phyloP scores from a whole-genome alignment of 78 protist genomes.

The Chrysochromulina tobinii region DNA sequence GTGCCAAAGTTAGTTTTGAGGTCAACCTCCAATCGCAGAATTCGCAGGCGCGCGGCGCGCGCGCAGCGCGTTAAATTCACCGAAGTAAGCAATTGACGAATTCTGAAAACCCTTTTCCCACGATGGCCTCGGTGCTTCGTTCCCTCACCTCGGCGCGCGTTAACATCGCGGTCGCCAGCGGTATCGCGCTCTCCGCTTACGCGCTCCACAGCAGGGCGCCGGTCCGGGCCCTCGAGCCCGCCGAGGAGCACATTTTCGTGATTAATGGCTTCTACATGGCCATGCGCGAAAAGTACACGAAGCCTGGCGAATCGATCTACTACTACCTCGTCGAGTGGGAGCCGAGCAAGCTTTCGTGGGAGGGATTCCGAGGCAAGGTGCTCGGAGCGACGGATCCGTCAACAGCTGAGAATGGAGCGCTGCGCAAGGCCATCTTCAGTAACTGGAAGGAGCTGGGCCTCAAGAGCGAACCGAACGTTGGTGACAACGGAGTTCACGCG shows the following conservation, averaged over 20 bases:
- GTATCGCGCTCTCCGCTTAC: too few species aligned
- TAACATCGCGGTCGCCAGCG: too few species aligned
- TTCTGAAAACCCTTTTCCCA: too few species aligned
- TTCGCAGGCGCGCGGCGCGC: too few species aligned
- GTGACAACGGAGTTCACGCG: slow-evolving; percentile 60
- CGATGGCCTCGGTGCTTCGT: too few species aligned
- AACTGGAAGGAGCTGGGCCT: slow-evolving; percentile 42
- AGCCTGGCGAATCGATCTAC: slow-evolving; percentile 1
- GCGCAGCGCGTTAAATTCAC: too few species aligned
- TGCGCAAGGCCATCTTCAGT: slow-evolving; percentile 7
- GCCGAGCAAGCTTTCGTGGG: slow-evolving; percentile 14
- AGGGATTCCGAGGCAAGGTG: slow-evolving; percentile 33
- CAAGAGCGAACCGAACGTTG: slow-evolving; percentile 27
- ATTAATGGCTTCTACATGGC: slow-evolving; percentile 40
- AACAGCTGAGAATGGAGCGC: background rate
- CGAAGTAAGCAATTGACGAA: too few species aligned
- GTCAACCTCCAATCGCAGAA: too few species aligned
- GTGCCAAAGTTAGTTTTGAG: too few species aligned
- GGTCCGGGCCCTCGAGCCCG: too few species aligned
- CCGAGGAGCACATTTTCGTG: background rate
- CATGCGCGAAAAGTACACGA: slow-evolving; percentile 34
- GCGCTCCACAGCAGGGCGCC: too few species aligned
- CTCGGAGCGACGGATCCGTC: slow-evolving; percentile 57
- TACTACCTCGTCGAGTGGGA: slow-evolving; percentile 48
- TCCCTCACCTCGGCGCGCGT: too few species aligned